phyloP scores from a whole-genome alignment of 2,329 filamentous ascomycete genomes.

The Arthrobotrys musiformis region DNA sequence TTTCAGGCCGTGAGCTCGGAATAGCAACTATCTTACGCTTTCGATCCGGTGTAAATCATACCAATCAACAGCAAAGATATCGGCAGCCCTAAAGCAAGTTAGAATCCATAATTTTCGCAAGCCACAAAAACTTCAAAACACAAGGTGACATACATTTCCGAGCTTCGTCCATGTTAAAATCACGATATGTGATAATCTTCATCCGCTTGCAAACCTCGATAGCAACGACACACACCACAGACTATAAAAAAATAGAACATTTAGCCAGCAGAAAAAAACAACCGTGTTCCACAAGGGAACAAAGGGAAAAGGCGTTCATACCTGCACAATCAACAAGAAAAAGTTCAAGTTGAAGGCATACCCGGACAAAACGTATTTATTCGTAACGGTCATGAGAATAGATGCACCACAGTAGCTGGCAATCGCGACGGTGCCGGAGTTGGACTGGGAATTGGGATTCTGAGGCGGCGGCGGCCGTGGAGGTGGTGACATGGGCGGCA shows the following conservation, averaged over 20 bases:
- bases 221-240: slow-evolving; percentile 84
- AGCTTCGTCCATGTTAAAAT: slow-evolving; percentile 87
- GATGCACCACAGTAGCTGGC: slow-evolving; percentile 91
- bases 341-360: slow-evolving; percentile 94
- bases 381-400: slow-evolving; percentile 99
- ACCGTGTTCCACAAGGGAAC: not conserved
- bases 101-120: not conserved
- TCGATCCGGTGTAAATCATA: slow-evolving; percentile 98
- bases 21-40: slow-evolving; percentile 68
- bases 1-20: not conserved
- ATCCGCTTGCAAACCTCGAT: slow-evolving; percentile 84
- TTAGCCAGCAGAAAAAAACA: not conserved
- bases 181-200: slow-evolving; percentile 83
- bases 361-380: slow-evolving; percentile 97
- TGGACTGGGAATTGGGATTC: slow-evolving; percentile 23
- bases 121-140: not conserved
- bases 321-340: slow-evolving; percentile 91
- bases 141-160: slow-evolving; percentile 82
- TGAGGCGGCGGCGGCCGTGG: slow-evolving; percentile 44
- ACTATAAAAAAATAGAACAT: slow-evolving; percentile 72
- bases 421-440: slow-evolving; percentile 71
- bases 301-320: too few relatives aligned
- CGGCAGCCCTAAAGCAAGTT: slow-evolving; percentile 78
- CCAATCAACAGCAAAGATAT: slow-evolving; percentile 94
- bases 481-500: slow-evolving; percentile 55